Percentiles rank a stretch among this genome's conserved stretches.
These are phyloP conservation scores for Akanthomyces muscarius DNA, from an alignment of 2,329 filamentous ascomycete species.

Conservation along the genomic window DNA sequence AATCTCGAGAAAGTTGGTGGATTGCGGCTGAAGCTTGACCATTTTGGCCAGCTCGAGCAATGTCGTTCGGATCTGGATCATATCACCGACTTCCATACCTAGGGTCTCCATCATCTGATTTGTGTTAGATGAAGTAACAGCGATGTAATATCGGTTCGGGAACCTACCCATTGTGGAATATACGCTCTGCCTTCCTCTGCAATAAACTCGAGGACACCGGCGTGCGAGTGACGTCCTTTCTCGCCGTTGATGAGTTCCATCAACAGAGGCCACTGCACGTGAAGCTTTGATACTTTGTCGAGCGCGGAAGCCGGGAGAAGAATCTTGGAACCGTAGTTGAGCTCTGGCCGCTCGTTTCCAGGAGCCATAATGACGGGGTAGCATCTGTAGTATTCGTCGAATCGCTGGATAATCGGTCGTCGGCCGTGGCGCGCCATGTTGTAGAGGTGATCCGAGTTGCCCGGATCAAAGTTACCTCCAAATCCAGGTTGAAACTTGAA, in stretches of 20 bases:
- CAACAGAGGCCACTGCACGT: conserved; percentile 95
- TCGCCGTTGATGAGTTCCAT: conserved; percentile 93
- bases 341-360: conserved; percentile 78
- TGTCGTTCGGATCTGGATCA: conserved; percentile 92
- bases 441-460: conserved; percentile 46
- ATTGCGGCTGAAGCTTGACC: conserved; percentile 96
- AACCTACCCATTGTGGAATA: conserved; percentile 82
- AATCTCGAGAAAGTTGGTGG: conserved; percentile 90
- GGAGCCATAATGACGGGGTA: conserved; percentile 95
- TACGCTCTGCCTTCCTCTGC: conserved; percentile 97
- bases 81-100: conserved; percentile 82
- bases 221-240: conserved; percentile 77
- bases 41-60: conserved; percentile 85
- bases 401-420: conserved; percentile 62
- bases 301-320: conserved; percentile 94
- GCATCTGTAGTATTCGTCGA: conserved; percentile 98
- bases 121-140: conserved; percentile 18
- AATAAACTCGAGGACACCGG: conserved; percentile 94
- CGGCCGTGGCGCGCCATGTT: conserved; percentile 45
- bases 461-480: conserved; percentile 43
- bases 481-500: conserved; percentile 35
- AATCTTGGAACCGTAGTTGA: conserved; percentile 97
- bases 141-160: not conserved
- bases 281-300: conserved; percentile 91
- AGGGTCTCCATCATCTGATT: conserved; percentile 88